phyloP scores from a whole-genome alignment of 208 protist species.

The Sergeia podlipaevii region DNA sequence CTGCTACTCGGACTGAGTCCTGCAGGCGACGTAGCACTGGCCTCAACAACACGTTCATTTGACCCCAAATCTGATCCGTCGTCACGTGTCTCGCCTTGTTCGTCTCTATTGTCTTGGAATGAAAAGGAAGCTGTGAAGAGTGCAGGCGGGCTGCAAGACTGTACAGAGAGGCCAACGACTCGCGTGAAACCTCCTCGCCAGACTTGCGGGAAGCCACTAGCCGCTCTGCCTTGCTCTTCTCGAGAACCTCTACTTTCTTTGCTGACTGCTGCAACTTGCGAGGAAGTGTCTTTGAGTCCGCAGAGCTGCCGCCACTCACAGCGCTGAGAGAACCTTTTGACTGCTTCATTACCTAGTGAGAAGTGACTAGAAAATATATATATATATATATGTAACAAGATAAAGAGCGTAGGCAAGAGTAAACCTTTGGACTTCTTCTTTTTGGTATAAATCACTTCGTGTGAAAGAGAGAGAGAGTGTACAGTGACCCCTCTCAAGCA shows the following conservation, averaged over 20 bases:
- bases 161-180: conserved; percentile 75
- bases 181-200: conserved; percentile 31
- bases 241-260: conserved; percentile 9
- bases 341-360: conserved; percentile 1
- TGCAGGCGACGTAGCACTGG: conserved; percentile 77
- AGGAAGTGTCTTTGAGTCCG: conserved; percentile 16
- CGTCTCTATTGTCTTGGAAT: conserved; percentile 55
- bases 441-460: too few relatives aligned
- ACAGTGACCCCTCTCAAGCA: too few relatives aligned
- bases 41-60: conserved; percentile 74
- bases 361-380: not conserved
- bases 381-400: too few relatives aligned
- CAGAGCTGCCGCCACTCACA: not conserved
- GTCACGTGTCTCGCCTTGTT: conserved; percentile 56
- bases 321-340: conserved; percentile 5
- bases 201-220: conserved; percentile 38
- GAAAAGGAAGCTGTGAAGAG: conserved; percentile 60
- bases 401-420: too few relatives aligned
- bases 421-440: too few relatives aligned
- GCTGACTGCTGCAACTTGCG: conserved; percentile 16
- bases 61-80: conserved; percentile 86
- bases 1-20: conserved; percentile 46
- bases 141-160: conserved; percentile 68
- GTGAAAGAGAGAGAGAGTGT: too few relatives aligned
- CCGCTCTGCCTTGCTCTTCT: conserved; percentile 25